Conservation (phyloP, 2,329 filamentous ascomycete genomes). For the Fusarium odoratissimum region DNA sequence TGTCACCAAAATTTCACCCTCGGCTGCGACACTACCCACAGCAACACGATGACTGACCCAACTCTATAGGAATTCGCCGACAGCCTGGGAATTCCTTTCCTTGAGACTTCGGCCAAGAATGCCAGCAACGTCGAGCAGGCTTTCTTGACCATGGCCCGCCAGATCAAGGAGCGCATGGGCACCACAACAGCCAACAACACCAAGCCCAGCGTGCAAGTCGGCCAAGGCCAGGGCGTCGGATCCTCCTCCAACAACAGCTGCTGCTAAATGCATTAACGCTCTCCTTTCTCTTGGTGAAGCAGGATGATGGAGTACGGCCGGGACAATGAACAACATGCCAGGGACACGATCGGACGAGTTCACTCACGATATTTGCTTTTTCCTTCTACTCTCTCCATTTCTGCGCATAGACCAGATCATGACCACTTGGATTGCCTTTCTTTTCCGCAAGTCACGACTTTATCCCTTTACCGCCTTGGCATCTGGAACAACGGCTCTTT, state of each 20-base stretch:
- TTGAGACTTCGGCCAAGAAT: constrained; percentile 99
- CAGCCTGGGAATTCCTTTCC: constrained; percentile 98
- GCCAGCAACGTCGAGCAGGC: constrained; percentile 99
- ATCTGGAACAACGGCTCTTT: constrained; percentile 33
- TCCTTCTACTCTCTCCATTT: constrained; percentile 41
- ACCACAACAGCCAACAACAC: constrained; percentile 96
- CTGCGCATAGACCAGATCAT: constrained; percentile 53
- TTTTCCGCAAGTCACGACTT: constrained; percentile 30
- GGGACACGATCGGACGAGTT: constrained; percentile 48
- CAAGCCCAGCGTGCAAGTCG: constrained; percentile 97
- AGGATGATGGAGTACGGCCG: constrained; percentile 45
- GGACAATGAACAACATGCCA: constrained; percentile 41
- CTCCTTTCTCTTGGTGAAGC: constrained; percentile 42
- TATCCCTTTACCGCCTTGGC: constrained; percentile 22
- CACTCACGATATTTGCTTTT: constrained; percentile 47
- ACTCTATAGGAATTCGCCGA: constrained; percentile 89
- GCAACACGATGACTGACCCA: constrained; percentile 34
- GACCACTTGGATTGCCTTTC: constrained; percentile 49
- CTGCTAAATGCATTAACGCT: constrained; percentile 72
- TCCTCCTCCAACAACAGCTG: constrained; percentile 86
- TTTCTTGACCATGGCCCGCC: constrained; percentile 99
- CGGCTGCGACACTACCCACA: constrained; percentile 1
- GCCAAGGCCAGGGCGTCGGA: constrained; percentile 93
- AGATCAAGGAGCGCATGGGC: constrained; percentile 99
- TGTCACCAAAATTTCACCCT: constrained; percentile 19